phyloP scores from a whole-genome alignment of 345 rosid genomes.

The Brassica rapa region DNA sequence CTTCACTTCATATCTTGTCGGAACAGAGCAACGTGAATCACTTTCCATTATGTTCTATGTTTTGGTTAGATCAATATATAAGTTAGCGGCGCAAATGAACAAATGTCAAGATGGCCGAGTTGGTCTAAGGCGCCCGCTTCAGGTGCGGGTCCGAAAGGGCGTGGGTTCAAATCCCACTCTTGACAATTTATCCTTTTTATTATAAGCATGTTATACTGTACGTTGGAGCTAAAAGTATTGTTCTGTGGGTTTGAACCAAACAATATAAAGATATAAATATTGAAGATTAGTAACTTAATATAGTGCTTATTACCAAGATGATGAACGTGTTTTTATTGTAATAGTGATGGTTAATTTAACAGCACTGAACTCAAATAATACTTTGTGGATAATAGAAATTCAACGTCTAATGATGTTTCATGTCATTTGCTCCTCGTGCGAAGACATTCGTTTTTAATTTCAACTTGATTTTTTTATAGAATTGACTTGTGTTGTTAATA shows the following conservation, averaged over 20 bases:
- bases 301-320: not conserved
- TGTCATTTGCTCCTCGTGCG: not conserved
- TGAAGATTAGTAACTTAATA: not conserved
- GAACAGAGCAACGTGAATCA: not conserved
- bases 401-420: not conserved
- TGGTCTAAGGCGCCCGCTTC: slow-evolving; percentile 97
- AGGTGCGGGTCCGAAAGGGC: slow-evolving; percentile 95
- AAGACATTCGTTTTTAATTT: not conserved
- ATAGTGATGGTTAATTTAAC: not conserved
- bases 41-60: not conserved
- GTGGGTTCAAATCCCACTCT: slow-evolving; percentile 96
- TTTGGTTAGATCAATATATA: too few species aligned
- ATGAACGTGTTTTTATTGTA: not conserved
- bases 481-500: not conserved
- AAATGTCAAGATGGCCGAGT: slow-evolving; percentile 92
- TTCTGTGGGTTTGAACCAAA: not conserved
- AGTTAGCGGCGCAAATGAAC: not conserved
- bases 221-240: not conserved
- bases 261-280: not conserved
- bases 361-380: not conserved
- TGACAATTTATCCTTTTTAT: slow-evolving; percentile 44
- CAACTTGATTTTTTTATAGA: not conserved
- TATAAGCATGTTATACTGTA: too few species aligned
- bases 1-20: not conserved
- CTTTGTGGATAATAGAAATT: not conserved